phyloP scores from a whole-genome alignment of 177 flowering plant species.

The Vitis hybrid region DNA sequence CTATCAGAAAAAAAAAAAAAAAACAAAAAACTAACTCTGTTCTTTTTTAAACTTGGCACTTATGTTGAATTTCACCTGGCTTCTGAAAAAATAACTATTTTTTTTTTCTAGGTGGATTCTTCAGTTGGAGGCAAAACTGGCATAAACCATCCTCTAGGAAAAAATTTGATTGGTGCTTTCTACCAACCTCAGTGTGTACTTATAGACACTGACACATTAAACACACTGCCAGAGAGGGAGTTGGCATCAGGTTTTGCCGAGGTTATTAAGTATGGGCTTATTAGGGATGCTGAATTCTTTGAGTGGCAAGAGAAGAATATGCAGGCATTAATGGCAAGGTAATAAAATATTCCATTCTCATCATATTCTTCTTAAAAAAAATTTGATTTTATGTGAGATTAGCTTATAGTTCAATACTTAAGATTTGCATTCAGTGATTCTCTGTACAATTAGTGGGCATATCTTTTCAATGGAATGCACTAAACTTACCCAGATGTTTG shows the following conservation, averaged over 20 bases:
- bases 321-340: slow-evolving; percentile 76
- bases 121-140: slow-evolving; percentile 99
- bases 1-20: too few species aligned
- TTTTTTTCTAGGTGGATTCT: slow-evolving; percentile 77
- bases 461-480: too few species aligned
- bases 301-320: slow-evolving; percentile 99
- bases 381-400: not conserved
- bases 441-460: not conserved
- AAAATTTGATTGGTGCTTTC: slow-evolving; percentile 96
- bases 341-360: not conserved
- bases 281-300: slow-evolving; percentile 90
- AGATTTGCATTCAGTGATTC: not conserved
- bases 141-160: slow-evolving; percentile 89
- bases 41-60: too few species aligned
- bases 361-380: not conserved
- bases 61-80: too few species aligned
- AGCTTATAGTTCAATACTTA: not conserved
- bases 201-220: slow-evolving; percentile 82
- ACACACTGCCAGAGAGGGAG: slow-evolving; percentile 91
- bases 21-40: too few species aligned
- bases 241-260: slow-evolving; percentile 95
- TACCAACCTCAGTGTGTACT: slow-evolving; percentile 99
- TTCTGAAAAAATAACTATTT: not conserved
- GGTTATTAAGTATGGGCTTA: slow-evolving; percentile 94
- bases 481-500: too few species aligned